Conservation (phyloP, 306 rosid genomes). For the Fragaria nilgerrensis region DNA sequence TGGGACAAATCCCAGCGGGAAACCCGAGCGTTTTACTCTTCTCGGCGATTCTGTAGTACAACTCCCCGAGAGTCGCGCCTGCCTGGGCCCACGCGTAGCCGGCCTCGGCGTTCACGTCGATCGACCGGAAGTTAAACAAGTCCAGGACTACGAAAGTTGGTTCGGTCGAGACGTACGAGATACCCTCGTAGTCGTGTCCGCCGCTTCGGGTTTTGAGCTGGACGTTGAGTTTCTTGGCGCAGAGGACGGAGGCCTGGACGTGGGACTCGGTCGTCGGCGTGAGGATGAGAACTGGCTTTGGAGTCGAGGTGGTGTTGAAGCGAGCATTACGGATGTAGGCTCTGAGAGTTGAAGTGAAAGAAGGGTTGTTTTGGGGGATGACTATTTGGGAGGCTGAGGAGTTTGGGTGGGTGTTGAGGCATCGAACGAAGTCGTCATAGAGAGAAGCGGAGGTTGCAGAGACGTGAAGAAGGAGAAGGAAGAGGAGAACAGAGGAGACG, state of each 20-base stretch:
- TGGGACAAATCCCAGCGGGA: slow-evolving; percentile 69
- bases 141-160: slow-evolving; percentile 62
- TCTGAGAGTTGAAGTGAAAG: slow-evolving; percentile 56
- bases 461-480: slow-evolving; percentile 24
- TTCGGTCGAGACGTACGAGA: slow-evolving; percentile 54
- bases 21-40: slow-evolving; percentile 57
- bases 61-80: slow-evolving; percentile 75
- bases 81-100: slow-evolving; percentile 53
- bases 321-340: slow-evolving; percentile 72
- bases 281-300: slow-evolving; percentile 60
- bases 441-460: slow-evolving; percentile 43
- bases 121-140: slow-evolving; percentile 55
- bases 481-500: slow-evolving; percentile 12
- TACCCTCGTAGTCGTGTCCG: slow-evolving; percentile 83
- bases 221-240: slow-evolving; percentile 41
- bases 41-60: slow-evolving; percentile 63
- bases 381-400: slow-evolving; percentile 28
- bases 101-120: slow-evolving; percentile 42
- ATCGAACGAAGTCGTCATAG: slow-evolving; percentile 42
- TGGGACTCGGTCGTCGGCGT: slow-evolving; percentile 51
- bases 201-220: slow-evolving; percentile 74
- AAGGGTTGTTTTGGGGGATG: slow-evolving; percentile 35
- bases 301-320: slow-evolving; percentile 65
- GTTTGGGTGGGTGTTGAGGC: slow-evolving; percentile 43
- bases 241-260: slow-evolving; percentile 54